phyloP scores from a whole-genome alignment of 75 land plant species.

The Pinus albicaulis region DNA sequence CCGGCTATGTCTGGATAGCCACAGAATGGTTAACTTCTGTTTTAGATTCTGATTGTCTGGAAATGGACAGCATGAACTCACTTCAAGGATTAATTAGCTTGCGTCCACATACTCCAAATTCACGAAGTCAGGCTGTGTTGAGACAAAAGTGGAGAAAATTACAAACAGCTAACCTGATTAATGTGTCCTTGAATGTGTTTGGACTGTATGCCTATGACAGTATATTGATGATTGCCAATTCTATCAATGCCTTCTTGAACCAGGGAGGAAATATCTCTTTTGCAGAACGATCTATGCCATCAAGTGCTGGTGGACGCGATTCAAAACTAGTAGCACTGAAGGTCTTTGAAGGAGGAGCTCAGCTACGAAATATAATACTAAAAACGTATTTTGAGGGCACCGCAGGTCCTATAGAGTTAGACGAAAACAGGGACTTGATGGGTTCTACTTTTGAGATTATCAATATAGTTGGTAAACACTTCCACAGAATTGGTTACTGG shows the following conservation, averaged over 20 bases:
- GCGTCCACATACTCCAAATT: slow-evolving; percentile 65
- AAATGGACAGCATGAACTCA: slow-evolving; percentile 30
- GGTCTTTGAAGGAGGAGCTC: slow-evolving; percentile 12
- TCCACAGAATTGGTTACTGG: slow-evolving; percentile 31
- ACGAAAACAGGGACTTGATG: slow-evolving; percentile 5
- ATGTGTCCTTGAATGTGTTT: slow-evolving; percentile 42
- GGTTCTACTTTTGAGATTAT: slow-evolving; percentile 20
- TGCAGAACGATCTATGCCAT: background rate
- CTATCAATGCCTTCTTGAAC: slow-evolving; percentile 7
- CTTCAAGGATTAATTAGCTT: slow-evolving; percentile 72
- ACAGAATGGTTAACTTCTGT: slow-evolving; percentile 22
- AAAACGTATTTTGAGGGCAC: slow-evolving; percentile 10
- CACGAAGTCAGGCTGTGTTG: slow-evolving; percentile 30
- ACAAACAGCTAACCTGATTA: slow-evolving; percentile 6
- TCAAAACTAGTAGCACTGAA: slow-evolving; percentile 15
- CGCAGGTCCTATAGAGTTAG: slow-evolving; percentile 8
- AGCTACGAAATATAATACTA: slow-evolving; percentile 1
- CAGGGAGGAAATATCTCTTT: slow-evolving; percentile 6
- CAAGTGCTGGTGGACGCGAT: background rate
- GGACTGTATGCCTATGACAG: slow-evolving; percentile 82
- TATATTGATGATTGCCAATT: slow-evolving; percentile 57
- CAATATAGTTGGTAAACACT: slow-evolving; percentile 11
- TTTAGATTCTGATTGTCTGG: slow-evolving; percentile 16
- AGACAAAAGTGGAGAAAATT: slow-evolving; percentile 43
- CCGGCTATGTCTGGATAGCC: slow-evolving; percentile 59